Evolutionary conservation across 2,329 filamentous ascomycete species (phyloP).

Genomic region (Aspergillus carbonarius): DNA sequence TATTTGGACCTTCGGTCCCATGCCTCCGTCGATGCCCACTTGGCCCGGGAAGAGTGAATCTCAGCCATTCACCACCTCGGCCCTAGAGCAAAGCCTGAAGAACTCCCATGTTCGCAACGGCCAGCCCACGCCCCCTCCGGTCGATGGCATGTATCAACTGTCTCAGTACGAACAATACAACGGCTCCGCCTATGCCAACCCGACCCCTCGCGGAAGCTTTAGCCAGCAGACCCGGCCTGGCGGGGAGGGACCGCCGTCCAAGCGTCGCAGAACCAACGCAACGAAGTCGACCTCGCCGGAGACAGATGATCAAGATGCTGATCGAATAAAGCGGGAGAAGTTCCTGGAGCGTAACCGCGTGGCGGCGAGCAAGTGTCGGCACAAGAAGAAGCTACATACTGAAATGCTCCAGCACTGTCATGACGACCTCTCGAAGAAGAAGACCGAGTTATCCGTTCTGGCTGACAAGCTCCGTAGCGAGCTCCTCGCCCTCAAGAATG

Average conservation of each 20-base stretch:
- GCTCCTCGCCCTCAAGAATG: slow-evolving; percentile 40
- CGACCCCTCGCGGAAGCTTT: neutral
- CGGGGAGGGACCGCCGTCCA: neutral
- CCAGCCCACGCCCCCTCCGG: slow-evolving; percentile 37
- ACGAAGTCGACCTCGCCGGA: neutral
- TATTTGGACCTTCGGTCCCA: neutral
- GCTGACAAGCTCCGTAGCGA: slow-evolving; percentile 37
- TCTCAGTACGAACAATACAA: neutral
- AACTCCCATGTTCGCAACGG: slow-evolving; percentile 40
- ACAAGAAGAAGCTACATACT: slow-evolving; percentile 61
- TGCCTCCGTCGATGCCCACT: slow-evolving; percentile 20
- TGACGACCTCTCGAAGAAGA: slow-evolving; percentile 34
- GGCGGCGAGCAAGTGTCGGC: slow-evolving; percentile 60
- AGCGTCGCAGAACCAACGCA: neutral
- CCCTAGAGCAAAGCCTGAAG: slow-evolving; percentile 33
- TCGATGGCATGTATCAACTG: neutral
- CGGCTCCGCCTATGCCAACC: neutral
- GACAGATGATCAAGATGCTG: neutral
- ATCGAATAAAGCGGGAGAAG: slow-evolving; percentile 43
- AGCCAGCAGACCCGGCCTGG: neutral
- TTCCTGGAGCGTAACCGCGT: slow-evolving; percentile 60
- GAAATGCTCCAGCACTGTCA: slow-evolving; percentile 47
- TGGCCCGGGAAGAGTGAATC: slow-evolving; percentile 2
- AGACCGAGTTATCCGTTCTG: slow-evolving; percentile 30
- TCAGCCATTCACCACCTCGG: slow-evolving; percentile 26